These are phyloP conservation scores for Candida broadrunensis DNA, from an alignment of 805 yeast genomes.

Conservation along the genomic window DNA sequence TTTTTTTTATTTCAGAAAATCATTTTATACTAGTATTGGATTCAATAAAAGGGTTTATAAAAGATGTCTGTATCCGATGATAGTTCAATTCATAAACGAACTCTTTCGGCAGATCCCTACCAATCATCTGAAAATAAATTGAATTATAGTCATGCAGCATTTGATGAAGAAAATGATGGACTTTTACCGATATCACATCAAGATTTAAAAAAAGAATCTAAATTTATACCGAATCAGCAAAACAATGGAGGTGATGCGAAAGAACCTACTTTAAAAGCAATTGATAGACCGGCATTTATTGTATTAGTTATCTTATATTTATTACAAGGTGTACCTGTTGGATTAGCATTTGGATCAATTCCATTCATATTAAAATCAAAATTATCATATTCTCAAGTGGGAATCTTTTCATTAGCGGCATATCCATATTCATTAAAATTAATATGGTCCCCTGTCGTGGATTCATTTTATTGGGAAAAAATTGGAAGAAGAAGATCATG, in stretches of 20 bases:
- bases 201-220: conserved; percentile 7
- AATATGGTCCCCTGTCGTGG: conserved; percentile 95
- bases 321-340: conserved; percentile 96
- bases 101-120: not conserved
- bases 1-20: too few relatives aligned
- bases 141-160: conserved; percentile 18
- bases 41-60: too few relatives aligned
- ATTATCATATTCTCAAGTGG: conserved; percentile 83
- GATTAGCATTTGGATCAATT: conserved; percentile 89
- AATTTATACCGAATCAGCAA: not conserved
- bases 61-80: not conserved
- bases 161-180: conserved; percentile 33
- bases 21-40: too few relatives aligned
- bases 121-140: conserved; percentile 11
- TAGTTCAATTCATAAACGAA: not conserved
- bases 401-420: conserved; percentile 85
- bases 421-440: conserved; percentile 93
- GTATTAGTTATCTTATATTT: conserved; percentile 73
- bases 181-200: conserved; percentile 27
- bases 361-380: conserved; percentile 86
- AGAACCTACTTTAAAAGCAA: conserved; percentile 3
- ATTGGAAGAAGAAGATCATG: conserved; percentile 87
- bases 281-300: conserved; percentile 72
- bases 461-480: conserved; percentile 65
- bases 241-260: not conserved